These are phyloP conservation scores for Ogataea thermomethanolica DNA, from an alignment of 805 yeast genomes.

Conservation along the genomic window DNA sequence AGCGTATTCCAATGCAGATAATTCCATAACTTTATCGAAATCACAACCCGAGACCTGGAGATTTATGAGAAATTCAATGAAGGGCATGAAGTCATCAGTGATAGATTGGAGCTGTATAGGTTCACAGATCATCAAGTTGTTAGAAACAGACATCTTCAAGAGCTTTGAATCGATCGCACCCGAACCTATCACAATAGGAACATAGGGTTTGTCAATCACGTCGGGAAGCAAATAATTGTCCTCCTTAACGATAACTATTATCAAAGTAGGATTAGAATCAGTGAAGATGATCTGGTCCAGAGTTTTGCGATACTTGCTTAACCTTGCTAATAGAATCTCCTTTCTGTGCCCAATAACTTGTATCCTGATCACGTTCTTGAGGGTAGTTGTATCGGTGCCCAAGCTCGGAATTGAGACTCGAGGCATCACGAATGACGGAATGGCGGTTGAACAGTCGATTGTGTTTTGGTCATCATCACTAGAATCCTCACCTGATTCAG, in stretches of 20 bases:
- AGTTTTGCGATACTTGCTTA: slow-evolving; percentile 28
- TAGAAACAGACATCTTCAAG: slow-evolving; percentile 14
- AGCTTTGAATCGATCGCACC: slow-evolving; percentile 1
- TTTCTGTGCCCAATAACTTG: slow-evolving; percentile 28
- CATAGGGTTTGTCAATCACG: slow-evolving; percentile 28
- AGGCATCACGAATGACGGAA: slow-evolving; percentile 39
- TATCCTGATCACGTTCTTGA: slow-evolving; percentile 16
- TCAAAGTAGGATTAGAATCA: slow-evolving; percentile 24
- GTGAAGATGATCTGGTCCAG: slow-evolving; percentile 29
- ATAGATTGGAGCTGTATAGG: slow-evolving; percentile 29
- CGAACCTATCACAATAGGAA: slow-evolving; percentile 25
- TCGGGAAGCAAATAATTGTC: slow-evolving; percentile 30
- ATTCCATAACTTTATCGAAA: slow-evolving; percentile 12
- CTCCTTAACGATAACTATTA: slow-evolving; percentile 28
- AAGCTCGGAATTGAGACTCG: slow-evolving; percentile 29
- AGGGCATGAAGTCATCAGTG: slow-evolving; percentile 30
- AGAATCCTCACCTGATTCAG: slow-evolving; percentile 21
- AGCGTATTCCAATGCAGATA: slow-evolving; percentile 8
- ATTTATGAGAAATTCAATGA: slow-evolving; percentile 32
- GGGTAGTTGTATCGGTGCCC: slow-evolving; percentile 2
- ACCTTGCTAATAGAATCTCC: slow-evolving; percentile 21
- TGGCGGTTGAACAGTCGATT: slow-evolving; percentile 27
- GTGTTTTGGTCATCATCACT: slow-evolving; percentile 26
- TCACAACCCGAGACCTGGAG: slow-evolving; percentile 20
- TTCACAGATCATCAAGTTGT: slow-evolving; percentile 31